Conservation (phyloP, 176 grass and related monocot species). For the Ananas comosus region DNA sequence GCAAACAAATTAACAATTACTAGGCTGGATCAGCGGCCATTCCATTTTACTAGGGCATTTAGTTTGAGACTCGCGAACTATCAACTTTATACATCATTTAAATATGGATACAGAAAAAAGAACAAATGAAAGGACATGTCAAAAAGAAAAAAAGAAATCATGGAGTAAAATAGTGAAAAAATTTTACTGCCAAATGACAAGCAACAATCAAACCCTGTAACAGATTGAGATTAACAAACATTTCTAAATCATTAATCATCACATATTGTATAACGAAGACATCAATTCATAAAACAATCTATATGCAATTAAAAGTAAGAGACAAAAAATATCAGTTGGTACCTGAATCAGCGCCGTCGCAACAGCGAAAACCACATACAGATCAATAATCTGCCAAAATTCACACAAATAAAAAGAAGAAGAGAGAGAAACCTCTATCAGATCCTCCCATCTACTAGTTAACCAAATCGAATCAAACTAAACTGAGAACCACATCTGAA, state of each 20-base stretch:
- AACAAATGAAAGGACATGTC: too few relatives aligned
- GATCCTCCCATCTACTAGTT: background rate
- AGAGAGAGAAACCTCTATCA: background rate
- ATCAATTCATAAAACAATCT: background rate
- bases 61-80: too few relatives aligned
- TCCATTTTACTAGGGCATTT: too few relatives aligned
- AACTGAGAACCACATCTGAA: background rate
- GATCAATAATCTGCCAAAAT: slow-evolving; percentile 64
- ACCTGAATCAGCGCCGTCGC: slow-evolving; percentile 61
- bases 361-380: slow-evolving; percentile 64
- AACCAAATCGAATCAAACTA: background rate
- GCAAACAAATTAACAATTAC: too few relatives aligned
- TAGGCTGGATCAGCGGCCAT: too few relatives aligned
- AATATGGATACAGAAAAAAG: too few relatives aligned
- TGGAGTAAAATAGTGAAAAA: too few relatives aligned
- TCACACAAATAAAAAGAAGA: background rate
- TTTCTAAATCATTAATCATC: background rate
- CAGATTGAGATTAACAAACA: too few relatives aligned
- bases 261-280: background rate
- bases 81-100: too few relatives aligned
- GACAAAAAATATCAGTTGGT: background rate
- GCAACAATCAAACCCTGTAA: background rate
- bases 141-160: too few relatives aligned
- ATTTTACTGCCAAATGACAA: background rate
- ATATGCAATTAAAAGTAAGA: background rate